Evolutionary conservation across 345 rosid genomes (phyloP), one percentile per base, ranked within the genome.

Genomic region (Salix arbutifolia): DNA sequence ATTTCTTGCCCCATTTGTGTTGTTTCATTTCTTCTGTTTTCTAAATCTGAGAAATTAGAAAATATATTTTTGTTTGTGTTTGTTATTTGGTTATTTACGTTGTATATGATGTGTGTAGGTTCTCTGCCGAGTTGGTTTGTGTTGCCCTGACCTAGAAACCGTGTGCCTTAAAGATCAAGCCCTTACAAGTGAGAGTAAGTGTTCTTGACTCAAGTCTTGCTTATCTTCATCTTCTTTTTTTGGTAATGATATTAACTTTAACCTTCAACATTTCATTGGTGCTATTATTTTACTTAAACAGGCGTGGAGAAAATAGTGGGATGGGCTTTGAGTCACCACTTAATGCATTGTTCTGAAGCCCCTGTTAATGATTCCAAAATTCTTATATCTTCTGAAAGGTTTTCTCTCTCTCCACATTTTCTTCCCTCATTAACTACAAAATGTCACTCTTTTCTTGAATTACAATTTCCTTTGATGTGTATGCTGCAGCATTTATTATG

Each of bases 271-370:
- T 76, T 46, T 48, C 42, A 33, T 13, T 77, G 30, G 61, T 77
- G 66, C 21, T 3, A 56, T 26, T 44, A 21, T 62, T 80, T 25
- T 78, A 21, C 53, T 61, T 25, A 58, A 52, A 44, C 70, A 96
- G 99, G 92, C 81, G 99, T 87, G 78, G 99, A 96, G 83, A 96
- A 94, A 87, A 84, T 91, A 73, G 94, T 91, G 23, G 99, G 99
- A 68, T 96, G 97, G 98, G 96, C 97, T 64, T 68, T 90, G 35
- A 86, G 97, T 77, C 89, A 91, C 82, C 95, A 91, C 77, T 89
- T 91, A 66, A 92, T 91, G 98, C 86, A 88, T 79, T 80, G 88
- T 72, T 77, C 89, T n/a, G 93, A 92, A 80, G 87, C 86, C 78
- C 74, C 77, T 30, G 70, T 83, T 21, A 84, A 85, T 87, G 97